Evolutionary conservation across 139 green algal species (phyloP), one percentile per base, ranked within the genome.

Genomic region (Chlamydomonas sp.): DNA sequence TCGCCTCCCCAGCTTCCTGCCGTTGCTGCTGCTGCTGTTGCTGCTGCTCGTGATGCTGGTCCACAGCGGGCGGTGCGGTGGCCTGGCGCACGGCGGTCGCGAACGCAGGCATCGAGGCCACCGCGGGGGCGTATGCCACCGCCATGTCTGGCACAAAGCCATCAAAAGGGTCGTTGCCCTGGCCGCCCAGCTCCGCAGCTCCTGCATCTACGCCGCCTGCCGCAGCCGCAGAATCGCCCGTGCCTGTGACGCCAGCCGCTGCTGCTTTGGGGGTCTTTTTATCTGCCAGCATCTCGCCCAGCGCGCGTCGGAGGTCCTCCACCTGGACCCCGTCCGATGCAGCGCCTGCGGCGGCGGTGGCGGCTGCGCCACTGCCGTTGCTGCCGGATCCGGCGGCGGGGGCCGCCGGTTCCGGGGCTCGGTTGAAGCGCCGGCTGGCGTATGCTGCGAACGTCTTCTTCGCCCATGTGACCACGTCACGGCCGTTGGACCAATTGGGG

Each of bases 401-500:
- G 31, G 31, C 31, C 31, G 31, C 31, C 31, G 31, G 31, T 49
- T 49, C 31, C 31, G 31, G 31, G 31, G 31, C 31, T 49, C 31
- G 31, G 31, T 49, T 2, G 83, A 76, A 88, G 31, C 57, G 63
- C 15, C 89, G 79, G 5, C 17, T 9, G 8, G 86, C 84, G 78
- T 80, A 89, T 17, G 83, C 75, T 12, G 72, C 67, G 87, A 91
- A 91, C 75, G 85, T 76, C 57, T 84, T 79, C 71, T 91, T 91
- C 31, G 68, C 76, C 84, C 84, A 90, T 17, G 85, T 93, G 62
- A n/a, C 80, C 69, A 92, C 85, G 62, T 92, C 91, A 17, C 89
- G 85, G 14, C 91, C 89, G 66, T 93, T 92, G 63, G 89, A 87
- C 91, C 89, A 92, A 17, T 83, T 88, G 75, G 89, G 89, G 1